These are phyloP conservation scores for Leccinum subfulvum DNA, from an alignment of 1,284 basidiomycete species.

Conservation along the genomic window DNA sequence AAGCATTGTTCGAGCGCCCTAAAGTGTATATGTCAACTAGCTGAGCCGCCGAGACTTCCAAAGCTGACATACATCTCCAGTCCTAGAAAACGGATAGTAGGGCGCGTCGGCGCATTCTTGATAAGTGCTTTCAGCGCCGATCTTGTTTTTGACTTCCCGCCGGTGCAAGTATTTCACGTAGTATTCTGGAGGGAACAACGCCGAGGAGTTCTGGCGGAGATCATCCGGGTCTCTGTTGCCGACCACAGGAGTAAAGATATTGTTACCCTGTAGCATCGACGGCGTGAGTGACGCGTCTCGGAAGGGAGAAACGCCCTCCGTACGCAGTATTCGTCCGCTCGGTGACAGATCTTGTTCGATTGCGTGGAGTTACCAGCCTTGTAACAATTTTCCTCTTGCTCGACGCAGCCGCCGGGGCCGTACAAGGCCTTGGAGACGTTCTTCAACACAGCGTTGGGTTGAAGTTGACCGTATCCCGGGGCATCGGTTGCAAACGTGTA, in stretches of 20 bases:
- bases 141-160: slow-evolving; percentile 37
- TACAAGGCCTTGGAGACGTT: slow-evolving; percentile 51
- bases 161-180: slow-evolving; percentile 48
- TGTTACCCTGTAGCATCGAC: slow-evolving; percentile 37
- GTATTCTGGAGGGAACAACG: slow-evolving; percentile 55
- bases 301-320: slow-evolving; percentile 18
- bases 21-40: background rate
- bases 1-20: slow-evolving; percentile 52
- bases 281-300: no score
- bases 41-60: background rate
- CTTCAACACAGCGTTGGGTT: slow-evolving; percentile 44
- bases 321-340: slow-evolving; percentile 59
- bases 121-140: slow-evolving; percentile 53
- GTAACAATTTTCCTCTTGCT: slow-evolving; percentile 53
- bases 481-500: slow-evolving; percentile 59
- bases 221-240: slow-evolving; percentile 55
- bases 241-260: slow-evolving; percentile 29
- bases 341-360: slow-evolving; percentile 48
- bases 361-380: slow-evolving; percentile 44
- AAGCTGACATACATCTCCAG: slow-evolving; percentile 34
- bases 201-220: slow-evolving; percentile 53
- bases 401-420: slow-evolving; percentile 47
- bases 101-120: slow-evolving; percentile 46
- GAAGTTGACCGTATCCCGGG: slow-evolving; percentile 64
- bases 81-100: slow-evolving; percentile 39